Evolutionary conservation across 2,329 filamentous ascomycete genomes (phyloP).

Genomic region (Colletotrichum zoysiae): DNA sequence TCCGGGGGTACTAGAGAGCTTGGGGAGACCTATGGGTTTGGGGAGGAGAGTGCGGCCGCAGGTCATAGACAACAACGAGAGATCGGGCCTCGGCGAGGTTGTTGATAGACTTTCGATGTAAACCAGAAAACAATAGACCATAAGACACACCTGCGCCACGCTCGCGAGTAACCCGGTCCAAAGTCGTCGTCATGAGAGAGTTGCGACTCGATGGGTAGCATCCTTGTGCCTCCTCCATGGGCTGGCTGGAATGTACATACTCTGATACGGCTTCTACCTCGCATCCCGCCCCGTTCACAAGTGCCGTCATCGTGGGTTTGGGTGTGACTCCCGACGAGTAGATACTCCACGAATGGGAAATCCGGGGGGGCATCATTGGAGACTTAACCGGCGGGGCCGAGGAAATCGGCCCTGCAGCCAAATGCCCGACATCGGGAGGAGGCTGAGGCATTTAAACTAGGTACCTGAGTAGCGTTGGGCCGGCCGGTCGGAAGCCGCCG

Average conservation of each 20-base stretch:
- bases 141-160: not conserved
- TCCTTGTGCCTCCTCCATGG: not conserved
- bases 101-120: conserved; percentile 2
- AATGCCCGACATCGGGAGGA: conserved; percentile 9
- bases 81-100: not conserved
- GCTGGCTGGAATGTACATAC: not conserved
- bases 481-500: not conserved
- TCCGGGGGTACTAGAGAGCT: conserved; percentile 44
- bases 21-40: not conserved
- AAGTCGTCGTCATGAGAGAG: not conserved
- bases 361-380: conserved; percentile 1
- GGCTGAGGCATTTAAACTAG: not conserved
- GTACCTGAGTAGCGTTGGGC: too few relatives aligned
- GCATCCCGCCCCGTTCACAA: too few relatives aligned
- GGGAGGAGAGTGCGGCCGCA: not conserved
- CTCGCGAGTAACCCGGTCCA: not conserved
- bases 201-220: not conserved
- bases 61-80: not conserved
- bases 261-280: not conserved
- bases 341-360: not conserved
- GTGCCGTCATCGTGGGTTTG: not conserved
- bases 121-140: conserved; percentile 10
- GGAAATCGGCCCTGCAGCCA: not conserved
- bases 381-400: not conserved
- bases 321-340: not conserved